These are phyloP conservation scores for Exophiala sp. DNA, from an alignment of 2,329 filamentous ascomycete species.

Conservation along the genomic window DNA sequence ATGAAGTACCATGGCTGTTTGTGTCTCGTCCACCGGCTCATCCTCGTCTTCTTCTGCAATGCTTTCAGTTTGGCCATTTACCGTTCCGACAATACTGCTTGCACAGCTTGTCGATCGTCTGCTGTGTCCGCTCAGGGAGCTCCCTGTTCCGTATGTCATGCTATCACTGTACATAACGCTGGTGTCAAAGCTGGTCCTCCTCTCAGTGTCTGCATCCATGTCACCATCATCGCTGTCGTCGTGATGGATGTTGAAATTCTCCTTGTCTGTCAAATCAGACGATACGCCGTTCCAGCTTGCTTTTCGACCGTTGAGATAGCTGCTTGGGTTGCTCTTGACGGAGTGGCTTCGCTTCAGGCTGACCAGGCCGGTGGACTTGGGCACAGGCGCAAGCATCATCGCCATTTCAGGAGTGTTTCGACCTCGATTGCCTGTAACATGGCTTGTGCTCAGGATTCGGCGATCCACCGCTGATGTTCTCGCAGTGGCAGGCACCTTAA, in stretches of 20 bases:
- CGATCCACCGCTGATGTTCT: conserved; percentile 51
- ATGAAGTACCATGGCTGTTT: conserved; percentile 20
- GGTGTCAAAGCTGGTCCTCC: conserved; percentile 38
- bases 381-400: conserved; percentile 29
- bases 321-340: conserved; percentile 56
- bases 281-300: conserved; percentile 58
- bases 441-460: conserved; percentile 82
- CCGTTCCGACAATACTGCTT: conserved; percentile 36
- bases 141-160: conserved; percentile 38
- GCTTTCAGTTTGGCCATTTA: conserved; percentile 31
- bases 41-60: conserved; percentile 32
- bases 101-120: conserved; percentile 34
- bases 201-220: conserved; percentile 48
- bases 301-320: conserved; percentile 53
- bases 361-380: conserved; percentile 39
- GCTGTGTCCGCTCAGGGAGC: conserved; percentile 35
- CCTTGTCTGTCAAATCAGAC: conserved; percentile 47
- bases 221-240: conserved; percentile 37
- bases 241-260: conserved; percentile 58
- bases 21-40: conserved; percentile 20
- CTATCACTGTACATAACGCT: conserved; percentile 37
- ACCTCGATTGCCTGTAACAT: conserved; percentile 69
- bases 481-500: conserved; percentile 42
- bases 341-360: conserved; percentile 72
- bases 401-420: conserved; percentile 41